Base-by-base conservation (phyloP, 805 yeast species). In the Candida awuae region DNA sequence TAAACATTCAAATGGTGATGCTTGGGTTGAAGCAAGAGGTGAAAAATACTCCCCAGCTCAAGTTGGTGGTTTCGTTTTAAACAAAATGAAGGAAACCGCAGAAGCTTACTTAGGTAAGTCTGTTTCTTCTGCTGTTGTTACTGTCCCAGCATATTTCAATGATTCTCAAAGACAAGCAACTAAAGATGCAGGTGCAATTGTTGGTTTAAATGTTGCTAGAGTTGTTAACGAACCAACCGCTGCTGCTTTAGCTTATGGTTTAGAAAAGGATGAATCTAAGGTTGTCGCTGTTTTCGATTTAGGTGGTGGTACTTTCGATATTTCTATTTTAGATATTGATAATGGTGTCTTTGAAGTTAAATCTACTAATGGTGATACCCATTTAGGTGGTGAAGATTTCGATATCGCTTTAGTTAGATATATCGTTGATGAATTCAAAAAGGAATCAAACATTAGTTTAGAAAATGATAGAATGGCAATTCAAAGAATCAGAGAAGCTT, bases 221-320 rank as follows among this genome's bases (percentile, higher is more conserved):
- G 94, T 83, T 49, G 92, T 83, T 49, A 83, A 83, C 71, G 94
- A 83, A 73, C 94, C 94, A 56, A 82, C 92, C 48, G 92, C 92
- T 48, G 92, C 96, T 49, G 95, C 96, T 48, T 71, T 86, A 58
- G 96, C 96, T 49, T 86, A 86, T 67, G 96, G 96, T 70, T 72
- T 86, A 58, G 95, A 86, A 70, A 83, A 82, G 71, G 52, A 48
- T 32, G 77, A 73, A 52, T 51, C 64, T 23, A 59, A 55, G 42
- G 64, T 62, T 47, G 94, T 87, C 55, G 97, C 97, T 47, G 97
- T 87, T 51, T 87, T 88, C 71, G 97, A 87, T 70, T 75, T 87
- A 60, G 97, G 97, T 79, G 97, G 97, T 67, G 97, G 97, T 79
- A 87, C 97, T 58, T 87, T 87, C 64, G 97, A 87, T 82, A 82